Evolutionary conservation across 768 basidiomycete species (phyloP).

Genomic region (Boletus rex-veris): DNA sequence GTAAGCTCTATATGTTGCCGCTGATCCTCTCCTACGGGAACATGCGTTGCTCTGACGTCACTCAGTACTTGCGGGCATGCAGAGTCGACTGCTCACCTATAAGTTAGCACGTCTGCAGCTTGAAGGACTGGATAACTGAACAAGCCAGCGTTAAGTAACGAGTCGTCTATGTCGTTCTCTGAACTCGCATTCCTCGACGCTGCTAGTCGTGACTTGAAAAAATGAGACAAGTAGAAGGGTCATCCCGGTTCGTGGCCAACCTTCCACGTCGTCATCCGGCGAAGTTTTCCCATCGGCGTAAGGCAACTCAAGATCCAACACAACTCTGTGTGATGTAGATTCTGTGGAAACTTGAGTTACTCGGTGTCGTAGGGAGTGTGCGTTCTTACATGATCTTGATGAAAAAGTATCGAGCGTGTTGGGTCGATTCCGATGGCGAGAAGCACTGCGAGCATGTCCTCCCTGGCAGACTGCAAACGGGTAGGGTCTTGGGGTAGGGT

Average conservation of each 20-base stretch:
- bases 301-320: slow-evolving; percentile 45
- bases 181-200: slow-evolving; percentile 63
- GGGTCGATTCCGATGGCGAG: slow-evolving; percentile 86
- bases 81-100: slow-evolving; percentile 49
- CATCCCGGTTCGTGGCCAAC: slow-evolving; percentile 35
- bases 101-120: slow-evolving; percentile 79
- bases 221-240: slow-evolving; percentile 42
- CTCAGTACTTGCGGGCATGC: background rate
- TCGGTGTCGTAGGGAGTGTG: background rate
- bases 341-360: slow-evolving; percentile 41
- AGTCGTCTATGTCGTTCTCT: slow-evolving; percentile 78
- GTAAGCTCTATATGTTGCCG: slow-evolving; percentile 89
- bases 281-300: slow-evolving; percentile 67
- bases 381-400: slow-evolving; percentile 78
- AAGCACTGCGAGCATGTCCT: slow-evolving; percentile 77
- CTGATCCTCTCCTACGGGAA: slow-evolving; percentile 97
- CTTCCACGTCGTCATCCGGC: slow-evolving; percentile 97
- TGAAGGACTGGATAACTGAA: slow-evolving; percentile 93
- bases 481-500: slow-evolving; percentile 86
- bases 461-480: slow-evolving; percentile 57
- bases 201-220: slow-evolving; percentile 45
- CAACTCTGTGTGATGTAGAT: slow-evolving; percentile 78
- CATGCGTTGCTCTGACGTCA: slow-evolving; percentile 70
- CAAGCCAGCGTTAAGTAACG: slow-evolving; percentile 76
- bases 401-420: slow-evolving; percentile 67